These are phyloP conservation scores for Dioszegia aurantiaca DNA, from an alignment of 768 basidiomycete genomes.

Conservation along the genomic window DNA sequence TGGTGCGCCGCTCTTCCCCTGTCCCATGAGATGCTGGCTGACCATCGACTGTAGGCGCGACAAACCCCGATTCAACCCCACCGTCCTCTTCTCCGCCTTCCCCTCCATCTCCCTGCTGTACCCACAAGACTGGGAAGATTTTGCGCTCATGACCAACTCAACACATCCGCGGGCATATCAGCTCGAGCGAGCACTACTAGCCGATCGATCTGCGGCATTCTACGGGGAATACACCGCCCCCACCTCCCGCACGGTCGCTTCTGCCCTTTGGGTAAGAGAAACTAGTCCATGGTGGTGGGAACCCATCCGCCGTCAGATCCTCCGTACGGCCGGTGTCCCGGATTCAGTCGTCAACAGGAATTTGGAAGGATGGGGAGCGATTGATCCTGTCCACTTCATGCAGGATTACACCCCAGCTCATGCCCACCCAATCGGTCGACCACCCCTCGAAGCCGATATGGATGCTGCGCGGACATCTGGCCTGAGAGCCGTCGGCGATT, in stretches of 20 bases:
- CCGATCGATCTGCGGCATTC: conserved; percentile 74
- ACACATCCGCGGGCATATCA: conserved; percentile 59
- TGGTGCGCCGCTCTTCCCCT: conserved; percentile 33
- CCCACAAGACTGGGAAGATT: conserved; percentile 69
- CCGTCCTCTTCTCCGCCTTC: conserved; percentile 70
- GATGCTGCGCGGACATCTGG: neutral
- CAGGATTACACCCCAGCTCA: neutral
- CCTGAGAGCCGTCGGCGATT: conserved; percentile 22
- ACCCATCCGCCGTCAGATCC: conserved; percentile 64
- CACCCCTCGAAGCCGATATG: neutral
- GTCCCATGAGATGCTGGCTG: neutral
- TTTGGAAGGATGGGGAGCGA: conserved; percentile 44
- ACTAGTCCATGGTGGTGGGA: conserved; percentile 72
- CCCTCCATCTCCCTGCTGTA: conserved; percentile 62
- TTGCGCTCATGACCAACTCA: conserved; percentile 53
- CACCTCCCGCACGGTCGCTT: conserved; percentile 67
- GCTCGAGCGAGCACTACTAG: conserved; percentile 67
- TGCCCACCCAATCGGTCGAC: conserved; percentile 3
- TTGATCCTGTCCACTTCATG: conserved; percentile 34
- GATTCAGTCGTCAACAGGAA: conserved; percentile 43
- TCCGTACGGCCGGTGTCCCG: conserved; percentile 64
- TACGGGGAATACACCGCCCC: conserved; percentile 64
- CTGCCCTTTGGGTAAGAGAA: conserved; percentile 56
- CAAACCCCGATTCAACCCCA: conserved; percentile 69
- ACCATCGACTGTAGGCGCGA: conserved; percentile 65